These are phyloP conservation scores for Cucurbita ficifolia DNA, from an alignment of 306 rosid species.

Conservation along the genomic window DNA sequence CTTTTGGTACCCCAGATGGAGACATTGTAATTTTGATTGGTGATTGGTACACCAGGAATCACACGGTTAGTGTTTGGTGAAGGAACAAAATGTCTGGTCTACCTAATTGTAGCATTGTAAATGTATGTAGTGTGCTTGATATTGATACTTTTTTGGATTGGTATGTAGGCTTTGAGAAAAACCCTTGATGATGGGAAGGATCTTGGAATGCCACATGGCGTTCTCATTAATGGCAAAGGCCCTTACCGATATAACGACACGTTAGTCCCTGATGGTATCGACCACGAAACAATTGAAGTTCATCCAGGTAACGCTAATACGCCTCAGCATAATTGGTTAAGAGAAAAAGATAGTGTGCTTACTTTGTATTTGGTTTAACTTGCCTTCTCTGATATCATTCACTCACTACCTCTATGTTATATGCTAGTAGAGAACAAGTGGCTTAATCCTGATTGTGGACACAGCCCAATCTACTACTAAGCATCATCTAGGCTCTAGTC, in stretches of 20 bases:
- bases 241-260: conserved; percentile 76
- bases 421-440: not conserved
- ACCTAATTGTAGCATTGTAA: not conserved
- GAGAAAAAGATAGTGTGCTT: not conserved
- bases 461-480: not conserved
- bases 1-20: conserved; percentile 67
- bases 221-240: conserved; percentile 95
- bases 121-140: not conserved
- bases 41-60: conserved; percentile 83
- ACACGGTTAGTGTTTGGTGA: conserved; percentile 52
- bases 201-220: conserved; percentile 93
- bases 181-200: conserved; percentile 71
- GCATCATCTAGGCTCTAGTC: not conserved
- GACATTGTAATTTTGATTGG: conserved; percentile 64
- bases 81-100: not conserved
- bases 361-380: not conserved
- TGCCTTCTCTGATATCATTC: not conserved
- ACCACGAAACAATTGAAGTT: conserved; percentile 53
- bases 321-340: not conserved
- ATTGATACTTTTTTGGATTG: conserved; percentile 9
- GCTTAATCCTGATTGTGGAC: not conserved
- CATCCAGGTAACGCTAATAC: conserved; percentile 46
- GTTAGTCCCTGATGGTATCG: conserved; percentile 76
- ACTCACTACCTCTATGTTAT: not conserved
- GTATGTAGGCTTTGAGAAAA: conserved; percentile 67